Evolutionary conservation across 2,329 filamentous ascomycete species (phyloP).

Genomic region (Beauveria medogensis): DNA sequence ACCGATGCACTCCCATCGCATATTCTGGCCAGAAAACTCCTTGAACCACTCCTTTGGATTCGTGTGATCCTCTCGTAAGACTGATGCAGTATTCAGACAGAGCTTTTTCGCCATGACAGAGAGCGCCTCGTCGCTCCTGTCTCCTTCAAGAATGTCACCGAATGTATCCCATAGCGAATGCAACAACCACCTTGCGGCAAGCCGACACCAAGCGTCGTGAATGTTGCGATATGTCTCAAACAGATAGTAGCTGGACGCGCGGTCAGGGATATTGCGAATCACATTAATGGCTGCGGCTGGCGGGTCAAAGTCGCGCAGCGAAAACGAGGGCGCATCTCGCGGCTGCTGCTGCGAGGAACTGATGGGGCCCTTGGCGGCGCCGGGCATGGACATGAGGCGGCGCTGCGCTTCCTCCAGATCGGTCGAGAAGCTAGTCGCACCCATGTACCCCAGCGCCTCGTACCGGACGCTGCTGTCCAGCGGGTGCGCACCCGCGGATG

Average conservation of each 20-base stretch:
- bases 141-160: constrained; percentile 16
- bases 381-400: constrained; percentile 10
- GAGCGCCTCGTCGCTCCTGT: constrained; percentile 14
- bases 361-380: neutral
- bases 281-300: constrained; percentile 3
- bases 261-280: constrained; percentile 10
- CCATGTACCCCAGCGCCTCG: constrained; percentile 25
- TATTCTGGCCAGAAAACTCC: constrained; percentile 26
- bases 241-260: constrained; percentile 10
- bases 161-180: constrained; percentile 15
- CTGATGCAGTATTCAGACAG: constrained; percentile 25
- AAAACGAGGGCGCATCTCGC: neutral
- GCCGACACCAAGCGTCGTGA: constrained; percentile 16
- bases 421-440: constrained; percentile 27
- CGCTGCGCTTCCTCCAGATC: constrained; percentile 10
- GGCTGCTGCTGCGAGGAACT: neutral
- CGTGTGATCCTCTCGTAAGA: constrained; percentile 24
- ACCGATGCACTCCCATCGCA: constrained; percentile 32
- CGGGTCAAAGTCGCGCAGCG: neutral
- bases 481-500: neutral
- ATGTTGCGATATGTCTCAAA: constrained; percentile 14
- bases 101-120: constrained; percentile 23
- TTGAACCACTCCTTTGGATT: constrained; percentile 24
- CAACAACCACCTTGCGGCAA: constrained; percentile 9
- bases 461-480: constrained; percentile 6